A percentile compares a stretch with the other conserved stretches of the same genome.
Evolutionary conservation across 257 asterid genomes (phyloP).

Genomic region (Osmanthus fragrans): DNA sequence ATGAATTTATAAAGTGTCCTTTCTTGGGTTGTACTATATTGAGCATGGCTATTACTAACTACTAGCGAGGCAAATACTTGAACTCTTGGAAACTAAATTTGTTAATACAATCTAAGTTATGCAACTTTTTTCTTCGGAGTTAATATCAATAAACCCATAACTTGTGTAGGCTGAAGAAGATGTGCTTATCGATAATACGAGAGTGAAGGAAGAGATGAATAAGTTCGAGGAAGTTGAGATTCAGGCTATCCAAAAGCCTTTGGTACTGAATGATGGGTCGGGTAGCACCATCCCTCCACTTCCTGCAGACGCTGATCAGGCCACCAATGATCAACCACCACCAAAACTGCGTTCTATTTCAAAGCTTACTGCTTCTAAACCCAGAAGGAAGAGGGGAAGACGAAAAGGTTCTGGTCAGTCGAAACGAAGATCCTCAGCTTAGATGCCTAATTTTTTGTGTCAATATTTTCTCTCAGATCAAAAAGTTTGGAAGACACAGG

Average conservation of each 20-base stretch:
- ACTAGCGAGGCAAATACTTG: neutral
- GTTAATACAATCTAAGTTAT: neutral
- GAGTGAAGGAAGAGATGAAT: slow-evolving; percentile 54
- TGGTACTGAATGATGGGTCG: slow-evolving; percentile 25
- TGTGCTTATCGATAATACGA: slow-evolving; percentile 47
- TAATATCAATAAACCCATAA: slow-evolving; percentile 7
- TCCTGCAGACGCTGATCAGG: slow-evolving; percentile 36
- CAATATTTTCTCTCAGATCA: neutral
- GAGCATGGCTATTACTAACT: neutral
- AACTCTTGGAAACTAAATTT: neutral
- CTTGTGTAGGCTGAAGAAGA: slow-evolving; percentile 60
- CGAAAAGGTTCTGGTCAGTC: slow-evolving; percentile 46
- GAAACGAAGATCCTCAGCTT: slow-evolving; percentile 38
- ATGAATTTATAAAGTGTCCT: neutral
- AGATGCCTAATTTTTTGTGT: slow-evolving; percentile 10
- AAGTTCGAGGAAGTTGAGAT: slow-evolving; percentile 42
- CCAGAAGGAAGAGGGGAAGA: slow-evolving; percentile 50
- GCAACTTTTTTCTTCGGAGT: neutral
- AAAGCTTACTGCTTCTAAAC: slow-evolving; percentile 53
- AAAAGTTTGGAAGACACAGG: slow-evolving; percentile 9
- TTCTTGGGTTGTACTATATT: neutral
- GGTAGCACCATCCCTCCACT: slow-evolving; percentile 31
- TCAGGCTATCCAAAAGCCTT: slow-evolving; percentile 40
- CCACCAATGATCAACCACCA: slow-evolving; percentile 46
- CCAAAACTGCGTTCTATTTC: slow-evolving; percentile 52